Percentiles rank a stretch among this genome's conserved stretches.
Conservation (phyloP, 139 green algal species). For the Tetradesmus obliquus region DNA sequence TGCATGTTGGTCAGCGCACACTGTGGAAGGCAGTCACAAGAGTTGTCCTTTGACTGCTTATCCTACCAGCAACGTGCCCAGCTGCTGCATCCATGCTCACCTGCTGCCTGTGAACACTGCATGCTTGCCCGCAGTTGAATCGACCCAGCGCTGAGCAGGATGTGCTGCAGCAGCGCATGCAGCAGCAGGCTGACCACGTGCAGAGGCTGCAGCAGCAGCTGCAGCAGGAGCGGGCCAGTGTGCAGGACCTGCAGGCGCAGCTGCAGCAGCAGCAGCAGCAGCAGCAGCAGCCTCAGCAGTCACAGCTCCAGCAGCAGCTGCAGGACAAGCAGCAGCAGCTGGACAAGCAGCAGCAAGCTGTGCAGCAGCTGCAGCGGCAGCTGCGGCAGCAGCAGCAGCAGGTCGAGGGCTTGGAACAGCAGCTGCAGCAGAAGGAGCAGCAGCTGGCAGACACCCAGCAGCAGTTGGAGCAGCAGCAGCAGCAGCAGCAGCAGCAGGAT, state of each 20-base stretch:
- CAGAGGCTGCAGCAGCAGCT: neutral
- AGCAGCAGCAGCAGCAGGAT: constrained; percentile 9
- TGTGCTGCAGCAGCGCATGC: constrained; percentile 10
- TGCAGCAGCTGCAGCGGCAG: constrained; percentile 19
- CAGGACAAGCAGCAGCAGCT: constrained; percentile 14
- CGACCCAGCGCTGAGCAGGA: neutral
- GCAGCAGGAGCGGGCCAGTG: neutral
- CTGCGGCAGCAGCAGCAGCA: neutral
- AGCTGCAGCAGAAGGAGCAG: constrained; percentile 29
- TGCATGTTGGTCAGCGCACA: too few species aligned
- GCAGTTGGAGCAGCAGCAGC: neutral
- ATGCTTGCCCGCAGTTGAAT: neutral
- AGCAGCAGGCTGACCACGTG: constrained; percentile 3
- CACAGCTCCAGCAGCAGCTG: neutral
- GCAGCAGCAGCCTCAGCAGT: neutral
- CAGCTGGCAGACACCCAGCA: neutral
- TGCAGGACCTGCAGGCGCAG: neutral
- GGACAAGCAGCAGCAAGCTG: constrained; percentile 11
- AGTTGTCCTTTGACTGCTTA: too few species aligned
- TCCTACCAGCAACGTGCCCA: neutral
- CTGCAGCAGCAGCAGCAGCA: constrained; percentile 6
- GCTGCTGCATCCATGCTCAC: too few species aligned
- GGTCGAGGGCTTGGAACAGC: neutral
- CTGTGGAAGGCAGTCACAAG: too few species aligned
- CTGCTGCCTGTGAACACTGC: neutral